phyloP scores from a whole-genome alignment of 768 basidiomycete genomes.

The Hericium rajendrae region DNA sequence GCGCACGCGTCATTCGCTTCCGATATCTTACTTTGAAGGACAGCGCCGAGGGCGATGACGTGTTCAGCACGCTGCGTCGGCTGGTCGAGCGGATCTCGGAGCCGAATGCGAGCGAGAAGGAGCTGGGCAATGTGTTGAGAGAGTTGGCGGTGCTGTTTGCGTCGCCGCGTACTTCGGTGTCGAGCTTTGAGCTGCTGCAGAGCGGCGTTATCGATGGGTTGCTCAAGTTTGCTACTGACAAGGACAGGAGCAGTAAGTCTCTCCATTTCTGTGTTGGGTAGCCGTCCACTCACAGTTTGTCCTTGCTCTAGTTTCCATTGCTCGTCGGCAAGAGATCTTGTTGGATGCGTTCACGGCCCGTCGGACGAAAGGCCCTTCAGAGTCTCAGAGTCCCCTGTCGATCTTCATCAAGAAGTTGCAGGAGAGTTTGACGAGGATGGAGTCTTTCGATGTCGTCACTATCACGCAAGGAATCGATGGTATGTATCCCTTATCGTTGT shows the following conservation, averaged over 20 bases:
- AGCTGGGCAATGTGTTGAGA: constrained; percentile 48
- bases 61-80: constrained; percentile 51
- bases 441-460: constrained; percentile 90
- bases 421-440: constrained; percentile 91
- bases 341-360: constrained; percentile 66
- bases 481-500: constrained; percentile 24
- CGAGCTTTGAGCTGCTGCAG: constrained; percentile 91
- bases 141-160: constrained; percentile 78
- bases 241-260: constrained; percentile 45
- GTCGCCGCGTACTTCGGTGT: constrained; percentile 68
- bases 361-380: constrained; percentile 32
- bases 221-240: constrained; percentile 70
- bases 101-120: constrained; percentile 49
- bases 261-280: constrained; percentile 2
- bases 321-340: constrained; percentile 66
- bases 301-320: constrained; percentile 41
- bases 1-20: constrained; percentile 85
- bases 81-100: constrained; percentile 58
- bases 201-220: constrained; percentile 88
- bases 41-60: constrained; percentile 45
- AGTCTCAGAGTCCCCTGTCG: constrained; percentile 50
- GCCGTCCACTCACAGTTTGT: too few relatives aligned
- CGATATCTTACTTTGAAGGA: constrained; percentile 60
- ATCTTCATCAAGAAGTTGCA: constrained; percentile 92
- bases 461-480: constrained; percentile 78